Conservation (phyloP, 495 filamentous ascomycete genomes). For the Podospora tetraspora region DNA sequence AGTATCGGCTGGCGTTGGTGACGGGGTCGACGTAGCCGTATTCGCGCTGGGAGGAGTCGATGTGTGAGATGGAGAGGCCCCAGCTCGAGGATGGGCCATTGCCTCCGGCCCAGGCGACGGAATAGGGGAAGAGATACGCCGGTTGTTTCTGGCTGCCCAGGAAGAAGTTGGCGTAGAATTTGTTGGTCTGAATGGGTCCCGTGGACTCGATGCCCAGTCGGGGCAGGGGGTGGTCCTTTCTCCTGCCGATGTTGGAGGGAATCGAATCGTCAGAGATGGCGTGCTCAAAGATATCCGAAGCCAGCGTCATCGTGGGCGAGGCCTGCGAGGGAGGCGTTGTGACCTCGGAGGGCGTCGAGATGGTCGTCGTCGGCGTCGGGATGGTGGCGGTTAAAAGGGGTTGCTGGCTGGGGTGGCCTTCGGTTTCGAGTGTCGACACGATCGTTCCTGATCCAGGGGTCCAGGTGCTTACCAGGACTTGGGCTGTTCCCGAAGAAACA, state of each 20-base stretch:
- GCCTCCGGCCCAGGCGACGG: constrained; percentile 70
- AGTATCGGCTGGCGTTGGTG: constrained; percentile 61
- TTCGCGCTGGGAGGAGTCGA: constrained; percentile 58
- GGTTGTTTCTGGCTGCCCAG: constrained; percentile 65
- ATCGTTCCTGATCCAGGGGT: constrained; percentile 18
- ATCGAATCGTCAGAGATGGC: constrained; percentile 59
- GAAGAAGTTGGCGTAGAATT: constrained; percentile 90
- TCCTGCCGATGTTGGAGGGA: constrained; percentile 48
- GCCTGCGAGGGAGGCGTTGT: background rate
- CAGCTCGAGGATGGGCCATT: constrained; percentile 60
- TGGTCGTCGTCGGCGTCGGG: constrained; percentile 20
- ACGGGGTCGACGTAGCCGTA: constrained; percentile 47
- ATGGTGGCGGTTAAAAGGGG: constrained; percentile 21
- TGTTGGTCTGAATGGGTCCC: constrained; percentile 70
- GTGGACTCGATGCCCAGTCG: constrained; percentile 38
- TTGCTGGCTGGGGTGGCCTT: constrained; percentile 16
- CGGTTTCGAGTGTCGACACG: constrained; percentile 15
- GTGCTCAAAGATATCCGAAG: constrained; percentile 42
- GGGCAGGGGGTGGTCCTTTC: constrained; percentile 39
- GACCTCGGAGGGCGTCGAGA: constrained; percentile 14
- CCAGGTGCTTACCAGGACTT: constrained; percentile 18
- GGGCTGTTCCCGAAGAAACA: constrained; percentile 17
- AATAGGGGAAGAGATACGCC: constrained; percentile 83
- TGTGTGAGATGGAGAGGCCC: constrained; percentile 71
- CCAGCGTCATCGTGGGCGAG: constrained; percentile 17